phyloP scores from a whole-genome alignment of 192 early-diverging fungal genomes.

The Funneliformis mosseae region DNA sequence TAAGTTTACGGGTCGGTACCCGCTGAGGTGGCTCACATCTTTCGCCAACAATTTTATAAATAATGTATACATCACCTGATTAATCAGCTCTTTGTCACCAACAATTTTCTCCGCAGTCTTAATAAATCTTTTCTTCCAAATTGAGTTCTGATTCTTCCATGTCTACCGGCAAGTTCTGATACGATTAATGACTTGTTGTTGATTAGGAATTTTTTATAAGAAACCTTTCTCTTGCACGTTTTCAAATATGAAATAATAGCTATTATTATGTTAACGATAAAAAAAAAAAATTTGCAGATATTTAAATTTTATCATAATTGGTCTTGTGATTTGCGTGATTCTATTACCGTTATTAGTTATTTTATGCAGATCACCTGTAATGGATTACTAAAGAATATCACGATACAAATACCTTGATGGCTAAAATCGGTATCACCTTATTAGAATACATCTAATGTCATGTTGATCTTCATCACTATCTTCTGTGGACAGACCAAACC shows the following conservation, averaged over 20 bases:
- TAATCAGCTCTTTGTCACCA: constrained; percentile 24
- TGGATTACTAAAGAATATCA: too few relatives aligned
- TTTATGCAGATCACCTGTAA: too few relatives aligned
- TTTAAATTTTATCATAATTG: too few relatives aligned
- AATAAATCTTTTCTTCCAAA: constrained; percentile 26
- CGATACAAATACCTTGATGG: too few relatives aligned
- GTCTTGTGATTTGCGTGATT: too few relatives aligned
- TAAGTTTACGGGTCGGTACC: constrained; percentile 11
- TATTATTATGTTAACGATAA: background rate
- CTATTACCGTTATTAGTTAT: too few relatives aligned
- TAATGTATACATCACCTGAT: constrained; percentile 11
- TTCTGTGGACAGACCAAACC: too few relatives aligned
- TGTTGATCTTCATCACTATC: too few relatives aligned
- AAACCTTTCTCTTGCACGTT: background rate
- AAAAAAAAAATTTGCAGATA: too few relatives aligned
- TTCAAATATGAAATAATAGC: constrained; percentile 2
- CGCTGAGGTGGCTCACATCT: constrained; percentile 21
- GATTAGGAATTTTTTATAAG: background rate
- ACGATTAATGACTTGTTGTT: constrained; percentile 23
- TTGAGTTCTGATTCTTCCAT: constrained; percentile 11
- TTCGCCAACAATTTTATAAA: constrained; percentile 22
- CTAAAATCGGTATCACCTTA: too few relatives aligned
- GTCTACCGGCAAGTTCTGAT: constrained; percentile 17
- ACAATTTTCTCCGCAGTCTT: constrained; percentile 4
- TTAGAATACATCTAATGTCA: too few relatives aligned